Base-by-base conservation (phyloP, 768 basidiomycete genomes). In the Tulasnella calospora region DNA sequence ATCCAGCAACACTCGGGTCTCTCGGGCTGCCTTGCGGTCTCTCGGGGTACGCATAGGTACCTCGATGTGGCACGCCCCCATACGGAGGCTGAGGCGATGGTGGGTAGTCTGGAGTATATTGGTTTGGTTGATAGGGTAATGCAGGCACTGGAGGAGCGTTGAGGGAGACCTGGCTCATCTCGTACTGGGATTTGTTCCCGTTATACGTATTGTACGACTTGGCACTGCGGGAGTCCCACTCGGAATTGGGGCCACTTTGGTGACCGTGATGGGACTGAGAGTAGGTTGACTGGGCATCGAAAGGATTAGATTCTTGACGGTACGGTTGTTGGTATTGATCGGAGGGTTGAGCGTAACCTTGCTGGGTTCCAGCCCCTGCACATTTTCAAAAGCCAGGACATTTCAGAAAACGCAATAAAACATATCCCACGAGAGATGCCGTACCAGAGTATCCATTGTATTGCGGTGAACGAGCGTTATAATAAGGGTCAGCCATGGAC, bases 141-240 rank as follows among this genome's bases (percentile, higher is more conserved):
- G 85, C 70, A n/a, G 91, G 91, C 44, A 91, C 84, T 12, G 90
- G 89, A 17, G 91, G 88, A 3, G 84, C 83, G 67, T 86, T 71
- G 57, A 61, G 57, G 19, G 57, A 61, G 61, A 84, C 86, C 81
- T 90, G 88, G 83, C 86, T 86, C 88, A 89, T 88, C 80, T 88
- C 91, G 76, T 92, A 88, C 35, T 84, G 82, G 38, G 91, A 88
- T 75, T 90, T 89, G 80, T 57, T 57, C 38, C 35, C 55, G 83
- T 91, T 90, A 81, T 91, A 77, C n/a, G 81, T 80, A 79, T 90
- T 89, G 70, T 86, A 84, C 6, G 89, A 90, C 82, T 87, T 88
- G 71, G 61, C 46, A 30, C 79, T 79, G 27, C 71, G 72, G 3
- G 82, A 27, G 30, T 88, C 88, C 88, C 88, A 88, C 75, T 81